Evolutionary conservation across 176 grass and related monocot genomes (phyloP).

Genomic region (Oryza meyeriana): DNA sequence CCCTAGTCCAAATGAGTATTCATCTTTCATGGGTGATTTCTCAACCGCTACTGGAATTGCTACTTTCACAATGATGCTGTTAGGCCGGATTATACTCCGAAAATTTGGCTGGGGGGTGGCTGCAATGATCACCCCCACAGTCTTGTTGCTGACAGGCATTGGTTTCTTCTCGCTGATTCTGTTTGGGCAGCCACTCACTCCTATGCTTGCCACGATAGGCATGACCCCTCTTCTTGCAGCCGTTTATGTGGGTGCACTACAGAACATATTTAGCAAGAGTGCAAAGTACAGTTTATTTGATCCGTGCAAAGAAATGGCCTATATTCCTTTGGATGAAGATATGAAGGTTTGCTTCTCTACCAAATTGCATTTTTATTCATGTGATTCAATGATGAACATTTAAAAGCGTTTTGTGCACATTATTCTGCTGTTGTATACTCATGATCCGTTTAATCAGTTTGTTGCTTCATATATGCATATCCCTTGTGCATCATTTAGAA

Average conservation of each 20-base stretch:
- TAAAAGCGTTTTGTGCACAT: neutral
- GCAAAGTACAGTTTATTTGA: constrained; percentile 96
- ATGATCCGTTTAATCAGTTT: neutral
- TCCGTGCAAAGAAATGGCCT: constrained; percentile 95
- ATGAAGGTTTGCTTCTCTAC: constrained; percentile 68
- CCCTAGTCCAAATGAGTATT: constrained; percentile 84
- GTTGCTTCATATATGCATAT: neutral
- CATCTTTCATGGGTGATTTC: constrained; percentile 94
- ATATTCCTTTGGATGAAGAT: constrained; percentile 89
- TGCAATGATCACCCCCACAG: constrained; percentile 79
- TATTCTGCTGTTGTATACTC: neutral
- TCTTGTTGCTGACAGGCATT: constrained; percentile 71
- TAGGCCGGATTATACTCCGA: constrained; percentile 60
- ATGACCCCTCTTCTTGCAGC: constrained; percentile 85
- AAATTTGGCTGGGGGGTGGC: constrained; percentile 85
- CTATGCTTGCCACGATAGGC: constrained; percentile 54
- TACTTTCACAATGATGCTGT: constrained; percentile 91
- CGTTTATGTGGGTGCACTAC: constrained; percentile 79
- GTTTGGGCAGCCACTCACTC: constrained; percentile 71
- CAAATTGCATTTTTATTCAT: neutral
- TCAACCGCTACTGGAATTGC: constrained; percentile 76
- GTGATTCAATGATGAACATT: neutral
- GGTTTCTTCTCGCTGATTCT: constrained; percentile 85
- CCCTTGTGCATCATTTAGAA: neutral
- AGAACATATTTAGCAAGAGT: constrained; percentile 97